Evolutionary conservation across 176 grass and related monocot species (phyloP), one percentile per base, ranked within the genome.

Genomic region (Phoenix dactylifera): DNA sequence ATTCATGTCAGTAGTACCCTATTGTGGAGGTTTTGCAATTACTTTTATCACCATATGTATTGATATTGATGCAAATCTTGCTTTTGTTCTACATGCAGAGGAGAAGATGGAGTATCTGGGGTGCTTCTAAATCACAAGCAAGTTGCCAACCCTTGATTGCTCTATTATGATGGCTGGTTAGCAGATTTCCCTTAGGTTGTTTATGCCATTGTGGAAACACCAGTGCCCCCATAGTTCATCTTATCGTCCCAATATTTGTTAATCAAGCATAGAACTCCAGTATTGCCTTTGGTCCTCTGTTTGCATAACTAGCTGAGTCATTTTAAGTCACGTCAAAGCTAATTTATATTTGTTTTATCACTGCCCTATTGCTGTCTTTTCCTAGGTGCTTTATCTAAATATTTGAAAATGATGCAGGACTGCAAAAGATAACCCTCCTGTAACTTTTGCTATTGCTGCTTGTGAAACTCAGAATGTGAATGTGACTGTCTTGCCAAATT

Each of bases 81-180:
- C 6, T 81, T 26, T 73, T 66, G 66, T 44, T 44, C 10, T 48
- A 57, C 51, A 17, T 64, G 78, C 77, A 90, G 91, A 60, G 91
- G 83, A 62, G 81, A 96, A 77, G 77, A 90, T 85, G 91, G 91
- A 71, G 67, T 96, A 52, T 90, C 86, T 77, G 86, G 91, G 15
- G 86, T 87, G 59, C 91, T 96, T 82, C 80, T 96, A 54, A 83
- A 96, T 87, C 91, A 96, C 80, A 96, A 96, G 91, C 73, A 96
- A 83, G 86, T 96, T 59, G 35, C 68, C 62, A 58, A 72, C 29
- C 66, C 7, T 63, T 74, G 15, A 73, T 83, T 70, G 17, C 58
- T 82, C 25, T 39, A 62, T 72, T 50, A 79, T 70, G n/a, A 50
- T 71, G 71, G 29, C 55, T 75, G 22, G 76, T 74, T 77, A 39